Base-by-base conservation (phyloP, 2,329 filamentous ascomycete genomes). In the Geosmithia putterillii region DNA sequence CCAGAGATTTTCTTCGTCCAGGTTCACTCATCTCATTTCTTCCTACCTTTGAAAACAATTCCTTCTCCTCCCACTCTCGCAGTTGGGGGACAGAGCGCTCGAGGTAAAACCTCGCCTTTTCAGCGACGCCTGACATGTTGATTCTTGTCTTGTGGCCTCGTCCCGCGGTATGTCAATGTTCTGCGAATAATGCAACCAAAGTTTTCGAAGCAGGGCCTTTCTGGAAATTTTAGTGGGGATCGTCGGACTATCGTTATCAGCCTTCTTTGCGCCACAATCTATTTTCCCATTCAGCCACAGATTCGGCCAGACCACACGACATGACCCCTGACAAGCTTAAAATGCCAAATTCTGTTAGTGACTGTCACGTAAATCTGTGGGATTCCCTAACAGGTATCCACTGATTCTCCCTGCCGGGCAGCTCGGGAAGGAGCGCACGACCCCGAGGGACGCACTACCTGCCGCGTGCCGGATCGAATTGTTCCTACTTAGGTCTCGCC, bases 31-130 rank as follows among this genome's bases (percentile, higher is more conserved):
- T 38, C 15, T 38, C 15, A 4, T 18, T 38, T 7, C 4, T 41
- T 53, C 63, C 28, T 62, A 85, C 85, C 67, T 83, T 81, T 47
- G 74, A 78, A 66, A 98, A 98, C 52, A 98, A 84, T 54, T 86
- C 82, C 62, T 95, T 95, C 51, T 86, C 78, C 63, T 94, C 85
- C 62, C 87, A 94, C 55, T 95, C 88, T 49, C 88, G 86, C 45
- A 98, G 75, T 62, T 96, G 89, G 15, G 89, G 87, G 38, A 95
- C 86, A 2, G 85, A 83, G 52, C 90, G 83, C 68, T 98, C 92
- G 50, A 96, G 76, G 63, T 86, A 95, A 65, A 90, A 96, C 46
- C 90, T 86, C 44, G 90, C 92, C 65, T 95, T 96, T 57, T 96
- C 92, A 49, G 85, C 83, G 46, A 92, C 82, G 37, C 79, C 83